A percentile compares a stretch with the other conserved stretches of the same genome.
phyloP scores from a whole-genome alignment of 768 basidiomycete genomes.

The Megacollybia marginata region DNA sequence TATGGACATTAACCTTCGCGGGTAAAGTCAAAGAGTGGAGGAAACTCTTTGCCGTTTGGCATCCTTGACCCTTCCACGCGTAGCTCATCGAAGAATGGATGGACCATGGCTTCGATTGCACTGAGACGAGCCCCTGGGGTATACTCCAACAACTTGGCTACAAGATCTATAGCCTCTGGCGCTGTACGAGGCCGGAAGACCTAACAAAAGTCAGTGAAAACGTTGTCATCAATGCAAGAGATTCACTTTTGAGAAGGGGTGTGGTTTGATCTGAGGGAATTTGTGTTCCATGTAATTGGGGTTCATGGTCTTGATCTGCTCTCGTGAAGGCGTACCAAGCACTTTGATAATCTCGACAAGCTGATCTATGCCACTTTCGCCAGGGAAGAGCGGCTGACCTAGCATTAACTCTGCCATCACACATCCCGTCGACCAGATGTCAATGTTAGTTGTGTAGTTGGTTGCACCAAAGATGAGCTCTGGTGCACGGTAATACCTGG shows the following conservation, averaged over 20 bases:
- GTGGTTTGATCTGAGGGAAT: constrained; percentile 99
- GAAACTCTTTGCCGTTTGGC: constrained; percentile 97
- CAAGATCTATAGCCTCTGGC: constrained; percentile 92
- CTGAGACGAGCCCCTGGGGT: constrained; percentile 92
- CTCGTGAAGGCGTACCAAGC: constrained; percentile 93
- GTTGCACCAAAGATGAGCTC: constrained; percentile 99
- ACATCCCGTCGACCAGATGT: constrained; percentile 99
- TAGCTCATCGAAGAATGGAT: constrained; percentile 97
- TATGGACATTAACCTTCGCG: constrained; percentile 62
- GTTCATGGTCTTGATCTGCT: constrained; percentile 99
- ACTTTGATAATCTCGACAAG: constrained; percentile 99
- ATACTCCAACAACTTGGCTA: constrained; percentile 93
- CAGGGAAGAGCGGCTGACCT: constrained; percentile 97
- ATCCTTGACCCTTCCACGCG: constrained; percentile 85
- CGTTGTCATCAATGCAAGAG: neutral
- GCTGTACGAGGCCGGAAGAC: constrained; percentile 98
- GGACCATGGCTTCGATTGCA: constrained; percentile 86
- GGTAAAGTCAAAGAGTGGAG: constrained; percentile 90
- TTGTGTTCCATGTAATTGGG: constrained; percentile 99
- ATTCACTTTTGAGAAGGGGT: constrained; percentile 91
- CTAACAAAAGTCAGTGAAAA: constrained; percentile 27
- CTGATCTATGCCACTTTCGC: constrained; percentile 98
- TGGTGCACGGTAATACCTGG: constrained; percentile 97
- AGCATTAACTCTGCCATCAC: constrained; percentile 99
- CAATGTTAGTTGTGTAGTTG: constrained; percentile 99